A percentile compares a stretch with the other conserved stretches of the same genome.
Evolutionary conservation across 306 rosid genomes (phyloP).

Genomic region (Elaeagnus macrophylla): DNA sequence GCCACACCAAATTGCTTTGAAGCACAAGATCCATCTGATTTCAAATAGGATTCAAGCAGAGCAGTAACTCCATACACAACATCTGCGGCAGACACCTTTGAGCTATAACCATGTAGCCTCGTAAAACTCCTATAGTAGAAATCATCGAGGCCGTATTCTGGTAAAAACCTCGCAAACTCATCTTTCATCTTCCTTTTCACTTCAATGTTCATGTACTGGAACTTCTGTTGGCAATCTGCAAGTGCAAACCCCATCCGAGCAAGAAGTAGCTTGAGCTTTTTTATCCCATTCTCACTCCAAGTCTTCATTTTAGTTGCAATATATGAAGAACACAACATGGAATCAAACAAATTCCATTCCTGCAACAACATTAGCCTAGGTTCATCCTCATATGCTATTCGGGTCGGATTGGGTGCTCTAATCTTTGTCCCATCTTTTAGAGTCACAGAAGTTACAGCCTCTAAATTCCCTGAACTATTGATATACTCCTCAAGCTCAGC

Average conservation of each 20-base stretch:
- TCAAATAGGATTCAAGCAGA: constrained; percentile 71
- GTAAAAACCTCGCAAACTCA: constrained; percentile 68
- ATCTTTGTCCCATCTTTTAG: constrained; percentile 84
- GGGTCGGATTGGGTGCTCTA: constrained; percentile 51
- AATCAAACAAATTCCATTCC: constrained; percentile 90
- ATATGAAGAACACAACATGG: constrained; percentile 83
- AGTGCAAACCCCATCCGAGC: constrained; percentile 95
- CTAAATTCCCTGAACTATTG: constrained; percentile 76
- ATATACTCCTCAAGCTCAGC: constrained; percentile 91
- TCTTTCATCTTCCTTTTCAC: constrained; percentile 76
- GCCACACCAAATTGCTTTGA: constrained; percentile 76
- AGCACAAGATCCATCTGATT: constrained; percentile 69
- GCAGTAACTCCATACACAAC: constrained; percentile 98
- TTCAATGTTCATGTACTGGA: constrained; percentile 81
- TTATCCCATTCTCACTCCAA: constrained; percentile 93
- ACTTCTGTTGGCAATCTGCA: constrained; percentile 91
- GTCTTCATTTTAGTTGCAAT: constrained; percentile 86
- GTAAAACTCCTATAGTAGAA: constrained; percentile 78
- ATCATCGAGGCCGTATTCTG: constrained; percentile 81
- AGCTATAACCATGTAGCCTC: constrained; percentile 66
- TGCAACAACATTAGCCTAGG: constrained; percentile 82
- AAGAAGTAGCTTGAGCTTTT: constrained; percentile 73
- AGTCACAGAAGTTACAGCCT: constrained; percentile 59
- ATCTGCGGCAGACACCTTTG: constrained; percentile 94
- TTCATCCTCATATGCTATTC: constrained; percentile 85